A percentile compares a stretch with the other conserved stretches of the same genome.
phyloP scores from a whole-genome alignment of 129 eudicot genomes.

The Lonicera japonica region DNA sequence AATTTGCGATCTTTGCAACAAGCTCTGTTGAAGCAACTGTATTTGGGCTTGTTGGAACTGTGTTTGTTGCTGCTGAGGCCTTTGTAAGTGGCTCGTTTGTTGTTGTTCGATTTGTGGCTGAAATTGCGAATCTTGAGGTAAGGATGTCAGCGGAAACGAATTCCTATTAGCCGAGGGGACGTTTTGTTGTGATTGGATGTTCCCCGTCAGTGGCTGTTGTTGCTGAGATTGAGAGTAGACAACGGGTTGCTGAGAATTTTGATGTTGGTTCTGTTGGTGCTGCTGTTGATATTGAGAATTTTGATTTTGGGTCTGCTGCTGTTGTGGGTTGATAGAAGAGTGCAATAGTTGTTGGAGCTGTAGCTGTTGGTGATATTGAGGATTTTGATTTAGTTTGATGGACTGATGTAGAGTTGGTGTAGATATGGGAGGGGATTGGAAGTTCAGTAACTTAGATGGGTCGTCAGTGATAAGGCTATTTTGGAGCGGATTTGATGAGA shows the following conservation, averaged over 20 bases:
- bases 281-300: constrained; percentile 1
- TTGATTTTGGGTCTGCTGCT: constrained; percentile 31
- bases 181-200: constrained; percentile 40
- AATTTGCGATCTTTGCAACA: constrained; percentile 26
- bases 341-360: constrained; percentile 34
- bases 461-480: constrained; percentile 39
- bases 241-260: too few species aligned
- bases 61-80: constrained; percentile 37
- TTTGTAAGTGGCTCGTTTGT: constrained; percentile 20
- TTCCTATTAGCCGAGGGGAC: constrained; percentile 21
- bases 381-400: constrained; percentile 26
- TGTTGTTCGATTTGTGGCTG: constrained; percentile 55
- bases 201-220: constrained; percentile 31
- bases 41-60: constrained; percentile 31
- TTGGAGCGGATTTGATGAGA: constrained; percentile 30
- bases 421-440: constrained; percentile 46
- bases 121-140: constrained; percentile 49
- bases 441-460: constrained; percentile 73
- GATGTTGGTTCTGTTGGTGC: too few species aligned
- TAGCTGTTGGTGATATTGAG: constrained; percentile 38
- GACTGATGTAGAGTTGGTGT: constrained; percentile 13
- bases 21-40: constrained; percentile 44
- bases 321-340: constrained; percentile 39
- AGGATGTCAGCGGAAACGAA: constrained; percentile 33
- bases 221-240: constrained; percentile 48